These are phyloP conservation scores for Eutrema salsugineum DNA, from an alignment of 441 rosid species.

Conservation along the genomic window DNA sequence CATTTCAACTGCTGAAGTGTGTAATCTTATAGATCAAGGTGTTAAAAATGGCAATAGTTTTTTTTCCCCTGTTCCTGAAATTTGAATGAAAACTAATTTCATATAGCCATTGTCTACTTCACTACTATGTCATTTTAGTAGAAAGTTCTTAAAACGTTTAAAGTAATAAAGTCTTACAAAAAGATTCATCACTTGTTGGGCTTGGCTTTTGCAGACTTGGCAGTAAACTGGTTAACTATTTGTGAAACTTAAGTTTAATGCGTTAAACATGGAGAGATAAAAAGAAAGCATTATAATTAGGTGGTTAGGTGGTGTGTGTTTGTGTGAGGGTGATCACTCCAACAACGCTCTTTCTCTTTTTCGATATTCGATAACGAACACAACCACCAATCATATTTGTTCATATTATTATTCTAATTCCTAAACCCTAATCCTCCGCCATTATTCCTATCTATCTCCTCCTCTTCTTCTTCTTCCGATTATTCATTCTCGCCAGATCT, in stretches of 20 bases:
- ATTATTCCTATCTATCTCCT: not conserved
- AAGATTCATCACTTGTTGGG: too few relatives aligned
- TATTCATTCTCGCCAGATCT: conserved; percentile 4
- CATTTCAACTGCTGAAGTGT: not conserved
- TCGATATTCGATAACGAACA: not conserved
- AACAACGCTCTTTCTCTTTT: not conserved
- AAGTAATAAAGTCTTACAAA: too few relatives aligned
- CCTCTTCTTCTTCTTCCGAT: not conserved
- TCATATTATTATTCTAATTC: not conserved
- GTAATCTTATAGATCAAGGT: too few relatives aligned
- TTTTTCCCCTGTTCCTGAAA: too few relatives aligned
- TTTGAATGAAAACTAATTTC: too few relatives aligned
- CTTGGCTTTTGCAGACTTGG: too few relatives aligned
- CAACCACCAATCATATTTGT: not conserved
- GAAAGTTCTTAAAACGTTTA: too few relatives aligned
- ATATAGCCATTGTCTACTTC: too few relatives aligned
- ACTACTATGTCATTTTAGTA: too few relatives aligned
- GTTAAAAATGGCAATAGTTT: too few relatives aligned
- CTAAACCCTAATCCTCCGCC: conserved; percentile 25
- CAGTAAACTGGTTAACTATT: too few relatives aligned
- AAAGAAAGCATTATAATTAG: not conserved
- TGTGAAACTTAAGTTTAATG: not conserved
- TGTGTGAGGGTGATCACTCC: conserved; percentile 22
- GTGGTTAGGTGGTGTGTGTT: conserved; percentile 17
- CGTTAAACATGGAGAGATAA: not conserved